Evolutionary conservation across 345 rosid genomes (phyloP), one percentile per base, ranked within the genome.

Genomic region (Murraya paniculata): DNA sequence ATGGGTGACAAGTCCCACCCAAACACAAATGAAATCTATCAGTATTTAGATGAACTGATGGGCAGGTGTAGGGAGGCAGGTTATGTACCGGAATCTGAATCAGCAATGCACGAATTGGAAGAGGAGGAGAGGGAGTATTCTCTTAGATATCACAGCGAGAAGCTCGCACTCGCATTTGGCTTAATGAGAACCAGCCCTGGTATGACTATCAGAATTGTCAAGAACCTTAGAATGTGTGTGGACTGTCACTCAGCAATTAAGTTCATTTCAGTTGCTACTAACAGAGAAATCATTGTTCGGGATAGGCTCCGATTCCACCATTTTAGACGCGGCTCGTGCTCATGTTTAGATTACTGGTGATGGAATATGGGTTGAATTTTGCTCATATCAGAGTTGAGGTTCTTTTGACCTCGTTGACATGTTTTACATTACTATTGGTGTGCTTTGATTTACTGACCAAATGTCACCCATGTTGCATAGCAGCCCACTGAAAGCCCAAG

Each of bases 51-150:
- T 81, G 90, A 86, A 64, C 75, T 92, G 83, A 91, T 89, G 89
- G 76, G 84, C 76, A 86, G 81, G 67, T 92, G 97, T 80, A 82
- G 87, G 73, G 94, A 90, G 73, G 87, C 87, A 27, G 95, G 98
- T 28, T 94, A 92, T 82, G 64, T 82, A 16, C 86, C 94, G 2
- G 77, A 83, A n/a, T 74, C 84, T 53, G 93, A 91, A 61, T 84
- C 84, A 2, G 88, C 91, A 70, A 87, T 94, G 98, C 97, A 92
- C 75, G 92, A 92, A 80, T 76, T 92, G 64, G 98, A 91, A 81
- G 97, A 91, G 81, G 98, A 90, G 81, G 98, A 94, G 86, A 91
- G 88, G 78, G 98, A 92, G 41, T 77, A 71, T n/a, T 91, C 94
- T 22, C 92, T 92, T 73, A 81, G 90, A 80, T 86, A 88, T 84